Evolutionary conservation across 2,329 filamentous ascomycete genomes (phyloP).

Genomic region (Tolypocladium tropicale): DNA sequence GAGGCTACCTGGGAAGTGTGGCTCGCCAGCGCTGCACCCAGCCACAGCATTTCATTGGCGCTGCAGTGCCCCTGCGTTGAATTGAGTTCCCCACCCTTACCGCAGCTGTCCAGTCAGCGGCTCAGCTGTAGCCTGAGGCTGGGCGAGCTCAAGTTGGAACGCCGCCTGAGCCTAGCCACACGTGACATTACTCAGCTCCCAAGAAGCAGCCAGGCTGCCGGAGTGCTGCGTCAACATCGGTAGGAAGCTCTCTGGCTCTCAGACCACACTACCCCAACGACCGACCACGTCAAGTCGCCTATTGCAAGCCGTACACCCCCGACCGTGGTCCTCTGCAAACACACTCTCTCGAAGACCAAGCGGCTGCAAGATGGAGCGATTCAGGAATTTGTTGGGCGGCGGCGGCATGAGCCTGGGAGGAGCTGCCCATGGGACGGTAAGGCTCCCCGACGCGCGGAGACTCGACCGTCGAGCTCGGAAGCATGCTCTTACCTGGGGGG

Average conservation of each 20-base stretch:
- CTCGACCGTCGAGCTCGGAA: background rate
- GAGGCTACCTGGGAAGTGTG: constrained; percentile 1
- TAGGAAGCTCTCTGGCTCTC: background rate
- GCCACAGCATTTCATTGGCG: background rate
- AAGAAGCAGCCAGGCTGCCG: background rate
- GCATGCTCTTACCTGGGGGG: background rate
- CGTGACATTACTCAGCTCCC: constrained; percentile 10
- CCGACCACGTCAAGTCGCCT: background rate
- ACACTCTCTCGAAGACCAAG: background rate
- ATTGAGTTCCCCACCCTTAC: background rate
- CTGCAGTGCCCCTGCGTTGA: background rate
- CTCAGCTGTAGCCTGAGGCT: background rate
- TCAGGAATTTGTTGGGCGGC: constrained; percentile 79
- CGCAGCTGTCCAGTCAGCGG: background rate
- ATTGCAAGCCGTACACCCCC: background rate
- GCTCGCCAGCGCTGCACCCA: background rate
- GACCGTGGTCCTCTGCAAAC: constrained; percentile 2
- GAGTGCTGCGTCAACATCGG: constrained; percentile 1
- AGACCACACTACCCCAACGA: background rate
- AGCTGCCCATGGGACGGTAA: constrained; percentile 28
- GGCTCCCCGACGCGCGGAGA: constrained; percentile 7
- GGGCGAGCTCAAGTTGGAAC: background rate
- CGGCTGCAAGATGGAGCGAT: constrained; percentile 68
- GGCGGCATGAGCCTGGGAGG: constrained; percentile 57
- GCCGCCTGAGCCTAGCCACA: background rate